A percentile compares a stretch with the other conserved stretches of the same genome.
Evolutionary conservation across 2,329 filamentous ascomycete species (phyloP).

Genomic region (Microcera coccophila): DNA sequence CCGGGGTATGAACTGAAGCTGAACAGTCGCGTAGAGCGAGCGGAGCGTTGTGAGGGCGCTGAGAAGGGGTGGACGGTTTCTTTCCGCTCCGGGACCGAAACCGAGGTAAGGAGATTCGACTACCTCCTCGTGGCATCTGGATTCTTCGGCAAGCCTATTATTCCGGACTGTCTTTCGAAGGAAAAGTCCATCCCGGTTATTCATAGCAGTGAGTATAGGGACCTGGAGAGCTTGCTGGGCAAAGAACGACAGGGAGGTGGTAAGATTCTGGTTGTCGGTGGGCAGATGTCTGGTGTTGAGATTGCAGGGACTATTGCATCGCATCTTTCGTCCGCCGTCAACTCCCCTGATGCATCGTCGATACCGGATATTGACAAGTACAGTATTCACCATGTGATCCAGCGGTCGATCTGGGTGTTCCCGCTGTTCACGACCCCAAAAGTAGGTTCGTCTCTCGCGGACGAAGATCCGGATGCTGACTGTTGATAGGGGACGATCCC

Average conservation of each 20-base stretch:
- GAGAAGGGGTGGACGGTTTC: conserved; percentile 43
- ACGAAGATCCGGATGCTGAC: conserved; percentile 19
- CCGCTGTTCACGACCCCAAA: conserved; percentile 55
- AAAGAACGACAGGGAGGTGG: conserved; percentile 39
- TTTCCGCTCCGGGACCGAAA: conserved; percentile 32
- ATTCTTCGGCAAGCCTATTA: conserved; percentile 63
- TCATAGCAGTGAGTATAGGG: conserved; percentile 66
- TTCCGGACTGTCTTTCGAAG: conserved; percentile 43
- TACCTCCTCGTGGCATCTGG: conserved; percentile 69
- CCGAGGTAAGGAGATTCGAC: conserved; percentile 58
- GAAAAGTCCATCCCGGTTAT: conserved; percentile 47
- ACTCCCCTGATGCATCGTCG: conserved; percentile 45
- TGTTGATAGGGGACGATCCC: conserved; percentile 38
- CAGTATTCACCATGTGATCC: conserved; percentile 64
- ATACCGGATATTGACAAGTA: conserved; percentile 47
- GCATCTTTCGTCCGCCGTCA: conserved; percentile 61
- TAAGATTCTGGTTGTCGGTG: conserved; percentile 71
- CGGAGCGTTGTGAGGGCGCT: conserved; percentile 32
- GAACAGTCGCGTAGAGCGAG: conserved; percentile 43
- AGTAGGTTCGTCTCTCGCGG: conserved; percentile 30
- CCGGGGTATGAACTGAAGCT: conserved; percentile 44
- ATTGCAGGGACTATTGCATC: conserved; percentile 68
- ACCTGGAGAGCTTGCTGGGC: conserved; percentile 47
- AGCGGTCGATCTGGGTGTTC: conserved; percentile 69
- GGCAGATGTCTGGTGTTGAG: conserved; percentile 80